Evolutionary conservation across 2,329 filamentous ascomycete species (phyloP), one percentile per base, ranked within the genome.

Genomic region (Aspergillus caelatus): DNA sequence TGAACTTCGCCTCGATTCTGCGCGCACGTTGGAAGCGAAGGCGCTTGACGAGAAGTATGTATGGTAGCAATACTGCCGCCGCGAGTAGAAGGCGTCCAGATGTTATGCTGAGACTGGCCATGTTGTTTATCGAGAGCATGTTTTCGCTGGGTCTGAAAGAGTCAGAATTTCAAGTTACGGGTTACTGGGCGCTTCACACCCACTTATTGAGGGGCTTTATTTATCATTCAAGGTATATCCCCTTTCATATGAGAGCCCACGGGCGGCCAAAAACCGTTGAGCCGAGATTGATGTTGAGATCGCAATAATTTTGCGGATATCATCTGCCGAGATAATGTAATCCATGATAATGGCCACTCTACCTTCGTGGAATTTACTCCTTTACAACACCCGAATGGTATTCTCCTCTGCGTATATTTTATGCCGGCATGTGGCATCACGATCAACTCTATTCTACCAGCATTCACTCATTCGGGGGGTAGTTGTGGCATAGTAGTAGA

Each of bases 291-390:
- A 19, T 26, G 52, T 54, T 54, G 52, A 54, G 30, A 36, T 36
- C 36, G 30, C 34, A 21, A 54, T 54, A 30, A 30, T 16, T 9
- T 14, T 21, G 12, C 8, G 14, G 28, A 19, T 23, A 19, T n/a
- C 4, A 19, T 26, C 32, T 21, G n/a, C 52, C 52, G 52, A 54
- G 52, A 54, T 54, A 54, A 54, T 54, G 52, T 54, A 54, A 54
- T 54, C 52, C 30, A 46, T 46, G 10, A n/a, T 2, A 23, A 46
- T 23, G 9, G 43, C n/a, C 41, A 11, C n/a, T 23, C 4, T 23
- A 23, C n/a, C n/a, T 12, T 23, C n/a, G 6, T 6, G 4, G 10
- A 46, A 21, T 21, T 5, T 46, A 6, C 11, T 14, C 11, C 11
- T 12, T 21, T 0, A 43, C 41, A 43, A 43, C 19, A n/a, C 9